Percentiles rank a stretch among this genome's conserved stretches.
These are phyloP conservation scores for Boletus smithii DNA, from an alignment of 1,284 basidiomycete genomes.

Conservation along the genomic window DNA sequence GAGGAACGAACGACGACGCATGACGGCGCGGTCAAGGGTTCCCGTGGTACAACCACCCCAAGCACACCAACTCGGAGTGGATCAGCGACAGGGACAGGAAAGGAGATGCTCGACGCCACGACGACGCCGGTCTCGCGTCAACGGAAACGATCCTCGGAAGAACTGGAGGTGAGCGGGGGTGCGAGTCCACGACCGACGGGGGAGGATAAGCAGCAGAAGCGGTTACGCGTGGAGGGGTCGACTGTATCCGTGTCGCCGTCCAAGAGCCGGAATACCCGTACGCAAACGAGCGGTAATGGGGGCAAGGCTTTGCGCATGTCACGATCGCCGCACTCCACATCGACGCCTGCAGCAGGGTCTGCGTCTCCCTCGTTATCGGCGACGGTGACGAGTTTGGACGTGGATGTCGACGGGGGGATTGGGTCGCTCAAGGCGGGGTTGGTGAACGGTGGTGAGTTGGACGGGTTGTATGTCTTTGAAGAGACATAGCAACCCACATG, in stretches of 20 bases:
- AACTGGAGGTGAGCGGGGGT: constrained; percentile 20
- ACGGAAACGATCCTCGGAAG: constrained; percentile 35
- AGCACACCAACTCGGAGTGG: constrained; percentile 2
- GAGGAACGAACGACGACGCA: constrained; percentile 13
- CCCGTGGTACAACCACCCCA: neutral
- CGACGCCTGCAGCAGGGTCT: constrained; percentile 13
- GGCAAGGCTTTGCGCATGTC: constrained; percentile 1
- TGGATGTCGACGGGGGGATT: constrained; percentile 18
- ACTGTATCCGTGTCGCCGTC: constrained; percentile 3
- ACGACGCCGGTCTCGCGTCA: constrained; percentile 20
- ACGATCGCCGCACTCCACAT: constrained; percentile 8
- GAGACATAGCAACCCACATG: constrained; percentile 10
- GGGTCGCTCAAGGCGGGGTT: constrained; percentile 29
- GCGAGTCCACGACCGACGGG: constrained; percentile 10
- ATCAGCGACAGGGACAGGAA: neutral
- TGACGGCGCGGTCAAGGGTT: neutral
- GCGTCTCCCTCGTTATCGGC: constrained; percentile 20
- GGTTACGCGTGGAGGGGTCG: constrained; percentile 28
- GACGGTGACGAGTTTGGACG: constrained; percentile 16
- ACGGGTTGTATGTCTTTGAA: constrained; percentile 33
- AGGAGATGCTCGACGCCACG: constrained; percentile 1
- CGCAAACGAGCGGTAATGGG: neutral
- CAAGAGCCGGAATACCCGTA: neutral
- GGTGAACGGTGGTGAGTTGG: constrained; percentile 31
- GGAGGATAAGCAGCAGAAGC: constrained; percentile 29